Evolutionary conservation across 2,329 filamentous ascomycete species (phyloP), one percentile per base, ranked within the genome.

Genomic region (Nakataea oryzae): DNA sequence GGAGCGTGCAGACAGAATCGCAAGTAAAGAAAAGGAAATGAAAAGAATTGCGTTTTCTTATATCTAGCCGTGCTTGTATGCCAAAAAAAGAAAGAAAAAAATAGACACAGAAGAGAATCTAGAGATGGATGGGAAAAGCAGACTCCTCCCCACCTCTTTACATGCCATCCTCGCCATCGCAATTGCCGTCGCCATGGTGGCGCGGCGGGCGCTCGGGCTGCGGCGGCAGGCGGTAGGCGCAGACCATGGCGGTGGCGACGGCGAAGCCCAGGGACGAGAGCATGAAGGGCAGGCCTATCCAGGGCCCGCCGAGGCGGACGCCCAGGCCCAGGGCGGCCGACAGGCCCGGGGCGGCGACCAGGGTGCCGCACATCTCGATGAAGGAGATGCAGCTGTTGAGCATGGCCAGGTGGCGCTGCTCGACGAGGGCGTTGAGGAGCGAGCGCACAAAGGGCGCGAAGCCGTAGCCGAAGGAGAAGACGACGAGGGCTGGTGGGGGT

Each of bases 371-470:
- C 11, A 76, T 78, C 64, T 86, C 81, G 34, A 81, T 68, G 28
- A 83, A 73, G 2, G 77, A 75, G 12, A 86, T 73, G 4, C 81
- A 72, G 5, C 79, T 80, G 67, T 84, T 86, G 28, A 84, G 71
- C 0, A 78, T 78, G 27, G 80, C 83, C 14, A 84, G 74, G 5
- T 83, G 78, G 63, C 82, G 77, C 27, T 78, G 74, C 65, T 82
- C 80, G 14, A 86, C 79, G 13, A 85, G 68, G 12, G 76, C 75
- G 57, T 79, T 83, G n/a, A 84, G 69, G 8, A 85, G 69, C 3
- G 78, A 79, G 41, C 83, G 75, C 24, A 79, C 68, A 1, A 83
- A 67, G 0, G 77, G 66, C 0, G 67, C 60, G 57, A 79, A 75
- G 7, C 81, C 81, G 17, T 67, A 66, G 0, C 83, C 81, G 1